These are phyloP conservation scores for Leccinum obscurum DNA, from an alignment of 768 basidiomycete species.

Conservation along the genomic window DNA sequence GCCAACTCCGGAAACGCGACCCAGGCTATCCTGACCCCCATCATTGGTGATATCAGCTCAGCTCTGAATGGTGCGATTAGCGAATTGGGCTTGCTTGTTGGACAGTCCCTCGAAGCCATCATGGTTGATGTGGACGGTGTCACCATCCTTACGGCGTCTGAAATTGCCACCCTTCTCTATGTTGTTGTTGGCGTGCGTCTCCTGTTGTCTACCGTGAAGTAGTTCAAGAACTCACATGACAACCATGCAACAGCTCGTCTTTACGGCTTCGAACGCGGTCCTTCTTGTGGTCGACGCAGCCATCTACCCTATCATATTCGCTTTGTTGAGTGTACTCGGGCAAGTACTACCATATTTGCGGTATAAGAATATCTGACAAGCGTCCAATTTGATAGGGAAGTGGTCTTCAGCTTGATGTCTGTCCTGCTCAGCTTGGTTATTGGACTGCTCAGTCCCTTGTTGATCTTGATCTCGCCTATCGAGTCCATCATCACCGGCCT, in stretches of 20 bases:
- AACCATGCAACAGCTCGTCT: conserved; percentile 10
- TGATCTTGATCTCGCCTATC: conserved; percentile 8
- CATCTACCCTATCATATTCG: background rate
- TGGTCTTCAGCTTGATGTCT: conserved; percentile 10
- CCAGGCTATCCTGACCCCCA: conserved; percentile 1
- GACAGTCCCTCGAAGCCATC: conserved; percentile 1
- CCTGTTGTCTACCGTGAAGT: background rate
- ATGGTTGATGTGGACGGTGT: conserved; percentile 10
- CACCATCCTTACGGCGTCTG: background rate
- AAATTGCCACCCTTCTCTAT: conserved; percentile 8
- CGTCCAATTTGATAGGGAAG: background rate
- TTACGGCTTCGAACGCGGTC: conserved; percentile 1
- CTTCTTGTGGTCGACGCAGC: conserved; percentile 10
- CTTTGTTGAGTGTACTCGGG: conserved; percentile 5
- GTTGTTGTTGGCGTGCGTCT: conserved; percentile 8
- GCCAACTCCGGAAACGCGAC: conserved; percentile 15
- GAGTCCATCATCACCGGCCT: conserved; percentile 9
- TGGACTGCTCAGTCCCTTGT: conserved; percentile 6
- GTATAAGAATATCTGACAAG: background rate
- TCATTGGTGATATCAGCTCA: conserved; percentile 8
- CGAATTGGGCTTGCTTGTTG: conserved; percentile 6
- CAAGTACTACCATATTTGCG: background rate
- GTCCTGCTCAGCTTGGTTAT: conserved; percentile 6
- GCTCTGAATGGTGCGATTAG: conserved; percentile 9
- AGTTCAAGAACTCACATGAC: background rate